Evolutionary conservation across 2,329 filamentous ascomycete species (phyloP), one percentile per base, ranked within the genome.

Genomic region (Lachnellula cervina): DNA sequence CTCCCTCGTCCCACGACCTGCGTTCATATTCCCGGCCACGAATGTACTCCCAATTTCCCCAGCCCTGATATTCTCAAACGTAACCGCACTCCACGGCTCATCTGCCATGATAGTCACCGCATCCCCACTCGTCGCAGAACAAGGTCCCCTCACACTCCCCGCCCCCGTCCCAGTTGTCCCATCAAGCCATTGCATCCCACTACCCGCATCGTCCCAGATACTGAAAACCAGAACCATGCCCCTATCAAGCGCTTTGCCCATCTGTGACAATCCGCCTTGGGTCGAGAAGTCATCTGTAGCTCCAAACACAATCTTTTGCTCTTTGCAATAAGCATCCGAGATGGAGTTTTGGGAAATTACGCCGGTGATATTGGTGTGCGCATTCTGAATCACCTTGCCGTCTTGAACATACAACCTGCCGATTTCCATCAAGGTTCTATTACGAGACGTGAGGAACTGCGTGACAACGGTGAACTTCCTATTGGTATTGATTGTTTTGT

Each of bases 181-280:
- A 76, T 90, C 86, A 65, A 90, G 80, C 87, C 87, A 89, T 64
- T 84, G 78, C 85, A 89, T 89, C 72, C 84, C 78, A 66, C 80
- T 73, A 54, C 79, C 70, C 71, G 86, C 78, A 60, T 74, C 72
- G 54, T 71, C 68, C 78, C 77, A 80, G 62, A 84, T 74, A 51
- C 75, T 78, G 75, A 87, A 77, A 63, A 84, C 81, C 9, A 88
- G 75, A 44, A 86, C 84, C 80, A 86, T 83, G 45, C 64, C 64
- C 7, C 81, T 64, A 4, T 69, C 68, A 44, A 87, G 71, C 21
- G 80, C 82, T 1, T 74, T 67, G 57, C 77, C 76, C 76, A 87
- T 81, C 32, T 69, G 70, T 4, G 72, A 67, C 62, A 84, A 69
- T 23, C 83, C 85, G 49, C 83, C 84, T 32, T 79, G 73, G 42